phyloP scores from a whole-genome alignment of 2,329 filamentous ascomycete genomes.

The Venturia aucupariae region DNA sequence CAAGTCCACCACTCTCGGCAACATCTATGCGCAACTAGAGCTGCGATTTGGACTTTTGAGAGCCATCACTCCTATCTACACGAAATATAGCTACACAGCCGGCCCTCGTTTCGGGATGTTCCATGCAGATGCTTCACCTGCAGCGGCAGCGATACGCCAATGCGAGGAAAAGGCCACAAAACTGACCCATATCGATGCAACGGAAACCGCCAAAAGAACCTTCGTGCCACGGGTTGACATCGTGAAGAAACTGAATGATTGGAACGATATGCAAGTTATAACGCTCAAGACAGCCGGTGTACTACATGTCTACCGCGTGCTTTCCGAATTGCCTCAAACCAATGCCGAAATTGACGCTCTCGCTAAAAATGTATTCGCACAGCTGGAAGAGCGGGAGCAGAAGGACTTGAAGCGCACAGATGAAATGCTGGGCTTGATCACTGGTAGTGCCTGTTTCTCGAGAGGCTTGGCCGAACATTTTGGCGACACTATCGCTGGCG shows the following conservation, averaged over 20 bases:
- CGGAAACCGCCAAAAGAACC: constrained; percentile 25
- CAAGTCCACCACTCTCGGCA: constrained; percentile 36
- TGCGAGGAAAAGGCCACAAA: constrained; percentile 34
- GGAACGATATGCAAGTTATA: constrained; percentile 42
- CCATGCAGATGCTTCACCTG: constrained; percentile 31
- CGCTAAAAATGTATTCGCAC: constrained; percentile 38
- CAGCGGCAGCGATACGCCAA: constrained; percentile 37
- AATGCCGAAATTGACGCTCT: constrained; percentile 36
- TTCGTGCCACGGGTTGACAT: constrained; percentile 38
- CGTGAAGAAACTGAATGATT: constrained; percentile 46
- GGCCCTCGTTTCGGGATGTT: constrained; percentile 21
- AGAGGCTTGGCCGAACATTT: constrained; percentile 47
- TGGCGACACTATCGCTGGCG: constrained; percentile 41
- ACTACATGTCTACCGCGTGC: constrained; percentile 45
- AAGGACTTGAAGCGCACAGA: constrained; percentile 44
- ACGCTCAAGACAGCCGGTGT: constrained; percentile 45
- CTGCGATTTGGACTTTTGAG: constrained; percentile 48
- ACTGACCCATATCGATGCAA: constrained; percentile 42
- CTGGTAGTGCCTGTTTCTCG: constrained; percentile 43
- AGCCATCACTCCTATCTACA: constrained; percentile 49
- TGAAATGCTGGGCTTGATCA: constrained; percentile 46
- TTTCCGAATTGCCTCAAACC: constrained; percentile 37
- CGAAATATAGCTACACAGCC: constrained; percentile 43
- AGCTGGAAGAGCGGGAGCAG: constrained; percentile 44
- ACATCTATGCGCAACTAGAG: constrained; percentile 53